Base-by-base conservation (phyloP, 2,329 filamentous ascomycete species). In the Elsinoe fawcettii region DNA sequence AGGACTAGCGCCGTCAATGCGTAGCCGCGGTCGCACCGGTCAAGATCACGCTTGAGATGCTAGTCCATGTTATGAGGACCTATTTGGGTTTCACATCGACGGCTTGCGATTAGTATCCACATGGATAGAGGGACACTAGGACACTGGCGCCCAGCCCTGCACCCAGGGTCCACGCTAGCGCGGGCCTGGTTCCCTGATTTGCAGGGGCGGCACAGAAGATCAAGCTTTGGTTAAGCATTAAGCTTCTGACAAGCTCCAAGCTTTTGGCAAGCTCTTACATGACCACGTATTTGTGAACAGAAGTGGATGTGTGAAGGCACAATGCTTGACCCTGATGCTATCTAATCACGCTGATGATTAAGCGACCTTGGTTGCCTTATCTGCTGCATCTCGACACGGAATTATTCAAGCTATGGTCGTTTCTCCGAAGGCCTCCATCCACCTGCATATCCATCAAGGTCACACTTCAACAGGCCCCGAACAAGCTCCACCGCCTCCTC, bases 391-490 rank as follows among this genome's bases (percentile, higher is more conserved):
- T 20, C 8, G 8, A 11, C 11, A 12, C 11, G 16, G 34, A 3
- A 20, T 16, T 51, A 8, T 16, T 32, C 4, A 18, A 18, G n/a
- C 46, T n/a, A 51, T 14, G 16, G n/a, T 51, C 46, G 34, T 25
- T 51, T 51, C 25, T n/a, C n/a, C n/a, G 25, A 14, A 5, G 46
- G 46, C 46, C 27, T n/a, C 46, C 46, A 51, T 20, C 46, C 46
- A 9, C 46, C 46, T 3, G 46, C 12, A 51, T 51, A 51, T 14
- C 25, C 46, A 16, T 51, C 46, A 34, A 51, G 46, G 25, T 51
- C 46, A 51, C 46, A 51, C 46, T 25, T 25, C 16, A 51, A 25
- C 27, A 51, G n/a, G 12, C 46, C 46, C 46, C 46, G 32, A 20
- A 34, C 25, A 20, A 51, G 46, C 25, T 34, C 46, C 25, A 34